Base-by-base conservation (phyloP, 306 rosid species). In the Coriaria nepalensis region DNA sequence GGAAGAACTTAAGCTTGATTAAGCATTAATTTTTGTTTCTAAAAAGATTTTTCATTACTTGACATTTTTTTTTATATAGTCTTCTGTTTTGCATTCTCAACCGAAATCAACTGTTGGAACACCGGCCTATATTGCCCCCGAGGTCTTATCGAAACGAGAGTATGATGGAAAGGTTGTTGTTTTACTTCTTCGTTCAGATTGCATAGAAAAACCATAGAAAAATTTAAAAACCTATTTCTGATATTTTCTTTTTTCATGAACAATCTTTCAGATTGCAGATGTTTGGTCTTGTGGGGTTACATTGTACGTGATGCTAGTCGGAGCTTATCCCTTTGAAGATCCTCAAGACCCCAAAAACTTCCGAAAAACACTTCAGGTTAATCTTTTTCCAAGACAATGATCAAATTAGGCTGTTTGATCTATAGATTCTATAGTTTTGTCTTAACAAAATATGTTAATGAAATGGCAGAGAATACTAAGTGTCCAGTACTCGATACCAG, bases 231-330 rank as follows among this genome's bases (percentile, higher is more conserved):
- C 59, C 59, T 40, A 29, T 42, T 42, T 65, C 56, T 47, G 38
- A 3, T 5, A 35, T 33, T 35, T 33, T 14, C 7, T 45, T 13
- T 47, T 45, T 39, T 56, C 29, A 20, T 20, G 29, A 20, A 35
- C 61, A 13, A 45, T 5, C 7, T 11, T 4, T 12, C 14, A 59
- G 98, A 79, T 92, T 52, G 96, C 98, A 57, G 98, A 92, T 82
- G 98, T 92, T 68, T 92, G 98, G 98, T 86, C 96, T 45, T 92
- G 98, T 78, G 98, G 94, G 69, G 98, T 92, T 68, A 92, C 98
- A 46, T 68, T 92, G 37, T 92, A 92, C 70, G 98, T 92, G 68
- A 92, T 92, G 98, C 74, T 92, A 57, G 98, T 82, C 62, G 98
- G 98, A 4, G 96, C 87, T 60, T 92, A 92, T 82, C 98, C 98